These are phyloP conservation scores for Angomonas ambiguus DNA, from an alignment of 208 protist genomes.

Conservation along the genomic window DNA sequence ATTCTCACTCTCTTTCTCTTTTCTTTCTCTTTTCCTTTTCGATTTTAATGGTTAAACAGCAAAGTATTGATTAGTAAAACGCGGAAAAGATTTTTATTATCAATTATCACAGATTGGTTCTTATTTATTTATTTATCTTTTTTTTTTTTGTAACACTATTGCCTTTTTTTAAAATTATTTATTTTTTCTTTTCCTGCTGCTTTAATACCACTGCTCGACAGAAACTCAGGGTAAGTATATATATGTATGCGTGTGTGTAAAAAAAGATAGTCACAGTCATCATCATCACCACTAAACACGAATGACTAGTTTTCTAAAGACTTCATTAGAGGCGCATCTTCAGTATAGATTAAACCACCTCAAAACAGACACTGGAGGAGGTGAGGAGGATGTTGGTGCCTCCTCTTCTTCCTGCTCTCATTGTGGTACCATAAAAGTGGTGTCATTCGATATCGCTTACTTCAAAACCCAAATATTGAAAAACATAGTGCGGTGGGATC, in stretches of 20 bases:
- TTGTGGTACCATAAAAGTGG: background rate
- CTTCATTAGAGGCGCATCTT: too few species aligned
- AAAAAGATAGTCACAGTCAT: too few species aligned
- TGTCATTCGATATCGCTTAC: background rate
- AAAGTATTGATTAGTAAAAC: too few species aligned
- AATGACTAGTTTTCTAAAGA: background rate
- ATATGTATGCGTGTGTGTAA: background rate
- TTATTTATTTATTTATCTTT: constrained; percentile 4
- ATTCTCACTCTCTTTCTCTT: background rate
- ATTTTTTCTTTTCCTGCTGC: background rate
- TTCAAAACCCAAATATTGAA: background rate
- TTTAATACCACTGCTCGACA: too few species aligned
- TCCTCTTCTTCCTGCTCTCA: too few species aligned
- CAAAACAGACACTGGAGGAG: too few species aligned
- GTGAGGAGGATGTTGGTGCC: too few species aligned
- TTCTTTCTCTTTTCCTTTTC: background rate
- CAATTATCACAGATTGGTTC: background rate
- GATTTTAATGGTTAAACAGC: too few species aligned
- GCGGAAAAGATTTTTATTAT: constrained; percentile 2
- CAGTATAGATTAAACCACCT: too few species aligned
- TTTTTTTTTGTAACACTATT: constrained; percentile 4
- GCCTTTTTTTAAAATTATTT: background rate
- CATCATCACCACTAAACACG: background rate
- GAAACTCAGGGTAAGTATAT: background rate
- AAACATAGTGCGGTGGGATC: background rate